Percentiles rank a stretch among this genome's conserved stretches.
phyloP scores from a whole-genome alignment of 208 protist genomes.

The Trypanosoma scelopori region DNA sequence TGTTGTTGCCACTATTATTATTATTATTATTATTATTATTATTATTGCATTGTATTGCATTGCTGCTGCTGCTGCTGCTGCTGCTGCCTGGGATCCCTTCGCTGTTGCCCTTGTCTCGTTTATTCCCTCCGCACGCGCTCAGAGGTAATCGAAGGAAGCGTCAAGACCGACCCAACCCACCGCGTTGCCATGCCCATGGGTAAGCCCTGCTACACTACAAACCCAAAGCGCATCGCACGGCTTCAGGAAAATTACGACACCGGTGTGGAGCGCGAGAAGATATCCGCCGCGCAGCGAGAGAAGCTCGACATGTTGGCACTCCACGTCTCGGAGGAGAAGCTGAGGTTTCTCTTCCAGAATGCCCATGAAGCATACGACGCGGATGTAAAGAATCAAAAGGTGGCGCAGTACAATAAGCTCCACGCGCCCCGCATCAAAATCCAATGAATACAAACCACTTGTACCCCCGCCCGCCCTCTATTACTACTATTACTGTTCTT shows the following conservation, averaged over 20 bases:
- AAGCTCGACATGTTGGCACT: conserved; percentile 50
- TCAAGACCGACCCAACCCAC: not conserved
- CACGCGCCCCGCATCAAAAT: conserved; percentile 22
- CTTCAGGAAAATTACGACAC: conserved; percentile 78
- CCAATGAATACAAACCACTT: conserved; percentile 1
- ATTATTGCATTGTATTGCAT: not conserved
- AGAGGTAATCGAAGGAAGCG: not conserved
- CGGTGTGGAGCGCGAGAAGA: conserved; percentile 61
- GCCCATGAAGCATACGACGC: conserved; percentile 61
- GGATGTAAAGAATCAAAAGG: conserved; percentile 59
- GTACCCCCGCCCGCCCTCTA: too few species aligned
- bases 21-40: too few species aligned
- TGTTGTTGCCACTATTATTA: too few species aligned
- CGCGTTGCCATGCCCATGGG: conserved; percentile 46
- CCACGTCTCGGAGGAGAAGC: conserved; percentile 52
- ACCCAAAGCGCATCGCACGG: conserved; percentile 55
- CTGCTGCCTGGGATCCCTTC: too few species aligned
- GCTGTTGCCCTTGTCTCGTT: not conserved
- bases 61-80: too few species aligned
- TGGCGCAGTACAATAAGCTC: conserved; percentile 52
- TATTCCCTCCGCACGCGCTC: not conserved
- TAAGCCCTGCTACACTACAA: conserved; percentile 63
- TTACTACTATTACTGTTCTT: too few species aligned
- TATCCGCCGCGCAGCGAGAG: conserved; percentile 51
- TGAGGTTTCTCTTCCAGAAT: conserved; percentile 79